Percentiles rank a stretch among this genome's conserved stretches.
Evolutionary conservation across 2,329 filamentous ascomycete genomes (phyloP).

Genomic region (Phoma sp.): DNA sequence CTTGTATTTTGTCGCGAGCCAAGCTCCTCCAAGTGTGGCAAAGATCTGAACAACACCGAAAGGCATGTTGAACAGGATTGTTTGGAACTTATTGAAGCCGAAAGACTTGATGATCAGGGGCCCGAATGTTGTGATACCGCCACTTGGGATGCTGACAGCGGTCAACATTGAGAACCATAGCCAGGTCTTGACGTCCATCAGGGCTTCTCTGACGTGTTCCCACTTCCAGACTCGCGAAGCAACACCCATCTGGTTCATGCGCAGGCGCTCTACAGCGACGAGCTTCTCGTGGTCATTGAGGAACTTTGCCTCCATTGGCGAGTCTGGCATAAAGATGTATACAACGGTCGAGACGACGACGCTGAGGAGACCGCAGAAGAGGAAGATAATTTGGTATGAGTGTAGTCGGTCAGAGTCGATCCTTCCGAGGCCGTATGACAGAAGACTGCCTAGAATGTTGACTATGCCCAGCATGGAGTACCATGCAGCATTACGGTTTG

Average conservation of each 20-base stretch:
- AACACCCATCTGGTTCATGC: conserved; percentile 52
- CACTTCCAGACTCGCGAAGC: conserved; percentile 56
- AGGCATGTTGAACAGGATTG: conserved; percentile 66
- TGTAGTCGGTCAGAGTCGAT: conserved; percentile 56
- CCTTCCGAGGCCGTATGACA: conserved; percentile 65
- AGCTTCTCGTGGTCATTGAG: conserved; percentile 62
- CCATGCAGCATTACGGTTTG: conserved; percentile 63
- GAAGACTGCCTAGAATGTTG: conserved; percentile 61
- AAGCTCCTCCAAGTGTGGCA: conserved; percentile 64
- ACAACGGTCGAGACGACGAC: conserved; percentile 59
- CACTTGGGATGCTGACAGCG: conserved; percentile 57
- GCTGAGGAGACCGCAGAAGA: conserved; percentile 53
- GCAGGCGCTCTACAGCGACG: conserved; percentile 62
- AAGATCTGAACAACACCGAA: conserved; percentile 67
- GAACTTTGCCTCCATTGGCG: conserved; percentile 65
- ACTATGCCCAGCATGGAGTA: conserved; percentile 67
- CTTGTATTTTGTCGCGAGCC: conserved; percentile 60
- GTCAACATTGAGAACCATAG: conserved; percentile 58
- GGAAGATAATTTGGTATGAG: conserved; percentile 45
- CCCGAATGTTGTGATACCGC: conserved; percentile 65
- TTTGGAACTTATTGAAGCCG: conserved; percentile 61
- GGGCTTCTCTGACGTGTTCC: conserved; percentile 61
- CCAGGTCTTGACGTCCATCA: conserved; percentile 66
- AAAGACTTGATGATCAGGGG: conserved; percentile 65
- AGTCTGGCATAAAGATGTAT: conserved; percentile 66